phyloP scores from a whole-genome alignment of 306 rosid genomes.

The Clitoria ternatea region DNA sequence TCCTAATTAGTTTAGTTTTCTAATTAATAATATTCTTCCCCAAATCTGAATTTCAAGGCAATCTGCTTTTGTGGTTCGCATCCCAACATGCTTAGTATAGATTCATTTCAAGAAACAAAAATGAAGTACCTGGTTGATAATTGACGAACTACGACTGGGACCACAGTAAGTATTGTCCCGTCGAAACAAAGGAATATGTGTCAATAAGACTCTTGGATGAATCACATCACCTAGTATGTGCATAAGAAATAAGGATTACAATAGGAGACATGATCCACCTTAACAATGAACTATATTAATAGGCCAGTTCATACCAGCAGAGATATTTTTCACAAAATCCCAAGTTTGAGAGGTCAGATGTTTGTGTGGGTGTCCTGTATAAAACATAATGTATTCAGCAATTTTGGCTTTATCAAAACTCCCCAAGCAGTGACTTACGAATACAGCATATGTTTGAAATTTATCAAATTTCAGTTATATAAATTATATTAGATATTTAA shows the following conservation, averaged over 20 bases:
- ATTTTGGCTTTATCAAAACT: constrained; percentile 14
- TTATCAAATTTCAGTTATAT: background rate
- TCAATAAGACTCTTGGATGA: constrained; percentile 65
- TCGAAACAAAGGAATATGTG: constrained; percentile 79
- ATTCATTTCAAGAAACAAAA: background rate
- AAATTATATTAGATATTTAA: background rate
- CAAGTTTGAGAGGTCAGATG: constrained; percentile 45
- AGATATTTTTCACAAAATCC: constrained; percentile 58
- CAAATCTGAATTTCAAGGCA: too few relatives aligned
- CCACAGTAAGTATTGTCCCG: constrained; percentile 61
- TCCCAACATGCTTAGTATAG: constrained; percentile 7
- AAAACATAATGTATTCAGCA: constrained; percentile 23
- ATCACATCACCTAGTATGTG: constrained; percentile 40
- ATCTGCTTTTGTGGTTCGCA: too few relatives aligned
- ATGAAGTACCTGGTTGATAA: constrained; percentile 69
- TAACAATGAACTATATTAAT: constrained; percentile 17
- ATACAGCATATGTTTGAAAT: constrained; percentile 13
- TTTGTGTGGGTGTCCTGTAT: constrained; percentile 53
- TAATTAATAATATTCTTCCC: too few relatives aligned
- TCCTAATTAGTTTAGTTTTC: too few relatives aligned
- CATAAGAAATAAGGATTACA: constrained; percentile 18
- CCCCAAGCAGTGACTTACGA: background rate
- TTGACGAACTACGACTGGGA: constrained; percentile 53
- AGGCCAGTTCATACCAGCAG: constrained; percentile 47
- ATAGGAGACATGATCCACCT: background rate